phyloP scores from a whole-genome alignment of 495 filamentous ascomycete species.

The Hypoxylon crocopeplum region DNA sequence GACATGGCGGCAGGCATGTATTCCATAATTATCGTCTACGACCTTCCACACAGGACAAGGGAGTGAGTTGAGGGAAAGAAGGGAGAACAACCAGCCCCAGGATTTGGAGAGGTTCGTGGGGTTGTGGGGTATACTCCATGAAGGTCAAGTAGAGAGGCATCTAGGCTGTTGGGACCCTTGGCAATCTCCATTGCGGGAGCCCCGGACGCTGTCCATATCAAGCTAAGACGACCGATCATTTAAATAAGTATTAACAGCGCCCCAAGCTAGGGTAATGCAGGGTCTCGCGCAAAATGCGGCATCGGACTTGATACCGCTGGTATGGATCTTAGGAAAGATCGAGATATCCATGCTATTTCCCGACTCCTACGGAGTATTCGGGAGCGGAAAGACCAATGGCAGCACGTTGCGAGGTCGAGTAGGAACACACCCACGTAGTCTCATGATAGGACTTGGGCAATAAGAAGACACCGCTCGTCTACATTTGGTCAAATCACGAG shows the following conservation, averaged over 20 bases:
- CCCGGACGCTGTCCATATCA: constrained; percentile 7
- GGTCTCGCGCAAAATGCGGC: constrained; percentile 20
- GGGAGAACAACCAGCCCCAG: constrained; percentile 23
- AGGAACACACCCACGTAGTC: neutral
- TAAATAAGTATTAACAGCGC: constrained; percentile 5
- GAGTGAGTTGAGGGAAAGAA: constrained; percentile 8
- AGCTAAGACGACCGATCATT: constrained; percentile 1
- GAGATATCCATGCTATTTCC: constrained; percentile 13
- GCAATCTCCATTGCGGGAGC: constrained; percentile 18
- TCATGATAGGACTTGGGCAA: neutral
- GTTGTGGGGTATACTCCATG: constrained; percentile 39
- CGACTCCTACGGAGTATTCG: constrained; percentile 8
- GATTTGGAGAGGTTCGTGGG: constrained; percentile 40
- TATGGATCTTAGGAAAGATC: constrained; percentile 8
- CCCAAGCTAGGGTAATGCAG: constrained; percentile 13
- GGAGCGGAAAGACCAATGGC: constrained; percentile 5
- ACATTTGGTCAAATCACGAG: constrained; percentile 7
- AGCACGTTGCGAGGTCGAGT: constrained; percentile 1
- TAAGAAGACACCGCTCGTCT: neutral
- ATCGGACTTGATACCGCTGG: constrained; percentile 11
- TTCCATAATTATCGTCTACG: constrained; percentile 22
- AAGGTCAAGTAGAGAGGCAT: constrained; percentile 6
- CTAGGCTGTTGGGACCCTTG: constrained; percentile 25
- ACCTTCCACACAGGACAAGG: constrained; percentile 2
- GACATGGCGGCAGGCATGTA: constrained; percentile 25